A percentile compares a stretch with the other conserved stretches of the same genome.
Evolutionary conservation across 2,329 filamentous ascomycete genomes (phyloP).

Genomic region (Fusarium citri): DNA sequence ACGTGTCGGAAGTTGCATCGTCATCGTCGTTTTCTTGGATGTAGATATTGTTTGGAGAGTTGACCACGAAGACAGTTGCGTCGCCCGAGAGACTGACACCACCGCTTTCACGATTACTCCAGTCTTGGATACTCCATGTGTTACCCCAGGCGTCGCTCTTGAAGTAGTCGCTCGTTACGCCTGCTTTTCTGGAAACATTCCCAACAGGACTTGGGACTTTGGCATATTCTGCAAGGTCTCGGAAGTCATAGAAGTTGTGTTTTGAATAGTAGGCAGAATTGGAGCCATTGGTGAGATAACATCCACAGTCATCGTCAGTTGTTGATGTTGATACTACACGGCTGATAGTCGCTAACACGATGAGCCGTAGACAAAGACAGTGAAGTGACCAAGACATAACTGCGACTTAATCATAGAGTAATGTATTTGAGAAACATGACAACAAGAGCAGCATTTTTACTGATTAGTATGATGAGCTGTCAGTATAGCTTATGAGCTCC

Average conservation of each 20-base stretch:
- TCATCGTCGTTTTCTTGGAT: slow-evolving; percentile 57
- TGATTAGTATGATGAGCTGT: background rate
- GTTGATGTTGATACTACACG: slow-evolving; percentile 12
- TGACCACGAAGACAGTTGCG: slow-evolving; percentile 52
- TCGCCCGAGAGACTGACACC: slow-evolving; percentile 43
- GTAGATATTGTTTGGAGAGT: slow-evolving; percentile 60
- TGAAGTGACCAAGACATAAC: slow-evolving; percentile 20
- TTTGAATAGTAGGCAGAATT: slow-evolving; percentile 57
- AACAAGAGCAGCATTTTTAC: background rate
- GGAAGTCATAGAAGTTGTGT: slow-evolving; percentile 64
- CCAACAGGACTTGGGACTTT: slow-evolving; percentile 50
- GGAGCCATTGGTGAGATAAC: slow-evolving; percentile 62
- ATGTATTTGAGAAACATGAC: background rate
- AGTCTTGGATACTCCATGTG: slow-evolving; percentile 55
- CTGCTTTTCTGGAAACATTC: slow-evolving; percentile 45
- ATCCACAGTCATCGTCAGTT: slow-evolving; percentile 55
- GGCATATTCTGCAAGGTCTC: slow-evolving; percentile 55
- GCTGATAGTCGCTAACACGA: slow-evolving; percentile 1
- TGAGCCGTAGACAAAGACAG: slow-evolving; percentile 14
- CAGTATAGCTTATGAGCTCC: background rate
- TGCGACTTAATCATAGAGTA: background rate
- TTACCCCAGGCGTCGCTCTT: slow-evolving; percentile 50
- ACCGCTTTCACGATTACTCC: slow-evolving; percentile 56
- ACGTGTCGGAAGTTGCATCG: slow-evolving; percentile 52
- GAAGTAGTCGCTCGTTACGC: slow-evolving; percentile 56